A percentile compares a stretch with the other conserved stretches of the same genome.
Conservation (phyloP, 1,284 basidiomycete genomes). For the Tilletia setariae region DNA sequence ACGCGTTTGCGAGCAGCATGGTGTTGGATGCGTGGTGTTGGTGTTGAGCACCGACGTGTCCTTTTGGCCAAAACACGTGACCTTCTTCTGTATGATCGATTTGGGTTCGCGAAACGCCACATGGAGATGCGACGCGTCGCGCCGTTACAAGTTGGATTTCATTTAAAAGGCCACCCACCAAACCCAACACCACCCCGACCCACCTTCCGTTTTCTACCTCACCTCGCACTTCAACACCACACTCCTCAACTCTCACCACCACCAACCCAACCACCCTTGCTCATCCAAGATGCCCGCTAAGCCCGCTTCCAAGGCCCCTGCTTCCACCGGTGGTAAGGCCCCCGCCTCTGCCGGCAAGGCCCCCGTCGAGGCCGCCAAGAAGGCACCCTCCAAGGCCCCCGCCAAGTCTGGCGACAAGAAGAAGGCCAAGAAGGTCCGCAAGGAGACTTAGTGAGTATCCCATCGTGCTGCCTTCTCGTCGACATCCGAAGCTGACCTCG, state of each 20-base stretch:
- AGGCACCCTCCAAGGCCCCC: constrained; percentile 58
- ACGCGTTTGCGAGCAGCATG: too few species aligned
- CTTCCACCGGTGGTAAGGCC: constrained; percentile 62
- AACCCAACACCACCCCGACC: not conserved
- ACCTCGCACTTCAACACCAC: constrained; percentile 24
- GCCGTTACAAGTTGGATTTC: too few species aligned
- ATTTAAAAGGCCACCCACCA: not conserved
- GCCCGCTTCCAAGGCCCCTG: constrained; percentile 58
- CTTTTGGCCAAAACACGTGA: not conserved
- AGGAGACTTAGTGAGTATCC: constrained; percentile 59
- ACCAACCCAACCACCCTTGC: constrained; percentile 20
- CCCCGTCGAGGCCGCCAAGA: constrained; percentile 63
- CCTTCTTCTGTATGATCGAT: not conserved
- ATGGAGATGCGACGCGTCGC: too few species aligned
- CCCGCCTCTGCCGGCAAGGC: constrained; percentile 57
- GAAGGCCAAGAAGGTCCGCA: constrained; percentile 64
- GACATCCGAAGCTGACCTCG: constrained; percentile 24
- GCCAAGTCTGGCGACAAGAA: constrained; percentile 62
- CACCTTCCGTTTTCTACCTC: constrained; percentile 15
- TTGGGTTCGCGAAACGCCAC: too few species aligned
- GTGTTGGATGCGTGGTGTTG: not conserved
- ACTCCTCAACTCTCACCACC: constrained; percentile 15
- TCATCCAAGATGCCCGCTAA: constrained; percentile 47
- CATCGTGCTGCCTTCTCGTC: constrained; percentile 10
- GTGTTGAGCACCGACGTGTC: constrained; percentile 7